These are phyloP conservation scores for Nematodospora anomalae DNA, from an alignment of 1,139 yeast genomes.

Conservation along the genomic window DNA sequence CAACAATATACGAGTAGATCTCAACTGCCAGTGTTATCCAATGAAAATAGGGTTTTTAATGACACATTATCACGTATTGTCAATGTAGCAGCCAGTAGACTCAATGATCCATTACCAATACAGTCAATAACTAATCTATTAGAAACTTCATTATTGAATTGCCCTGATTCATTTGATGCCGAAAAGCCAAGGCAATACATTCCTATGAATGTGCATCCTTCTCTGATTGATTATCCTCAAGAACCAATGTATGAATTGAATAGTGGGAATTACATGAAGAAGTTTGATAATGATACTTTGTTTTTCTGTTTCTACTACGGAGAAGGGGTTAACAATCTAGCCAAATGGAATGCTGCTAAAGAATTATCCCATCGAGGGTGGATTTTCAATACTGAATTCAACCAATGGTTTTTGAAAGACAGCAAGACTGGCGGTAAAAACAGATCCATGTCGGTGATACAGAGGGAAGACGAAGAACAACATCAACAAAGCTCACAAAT, in stretches of 20 bases:
- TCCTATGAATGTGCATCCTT: slow-evolving; percentile 85
- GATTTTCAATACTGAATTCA: slow-evolving; percentile 74
- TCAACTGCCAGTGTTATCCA: slow-evolving; percentile 18
- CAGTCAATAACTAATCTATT: slow-evolving; percentile 57
- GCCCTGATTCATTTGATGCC: slow-evolving; percentile 92
- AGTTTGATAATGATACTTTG: slow-evolving; percentile 83
- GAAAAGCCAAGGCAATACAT: slow-evolving; percentile 81
- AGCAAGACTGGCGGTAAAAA: slow-evolving; percentile 32
- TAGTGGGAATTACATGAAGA: slow-evolving; percentile 55
- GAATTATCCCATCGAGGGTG: slow-evolving; percentile 84
- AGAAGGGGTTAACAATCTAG: slow-evolving; percentile 44
- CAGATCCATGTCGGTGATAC: slow-evolving; percentile 45
- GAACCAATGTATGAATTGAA: slow-evolving; percentile 72
- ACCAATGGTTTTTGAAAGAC: slow-evolving; percentile 79
- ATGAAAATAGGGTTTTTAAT: slow-evolving; percentile 25
- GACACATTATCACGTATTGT: slow-evolving; percentile 34
- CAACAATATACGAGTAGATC: slow-evolving; percentile 10
- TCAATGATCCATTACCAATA: slow-evolving; percentile 54
- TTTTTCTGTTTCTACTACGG: slow-evolving; percentile 89
- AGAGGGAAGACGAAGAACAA: slow-evolving; percentile 31
- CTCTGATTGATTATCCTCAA: slow-evolving; percentile 88
- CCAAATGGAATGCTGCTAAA: slow-evolving; percentile 74
- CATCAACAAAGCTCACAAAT: slow-evolving; percentile 24
- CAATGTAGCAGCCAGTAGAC: slow-evolving; percentile 34
- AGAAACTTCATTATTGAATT: slow-evolving; percentile 76